phyloP scores from a whole-genome alignment of 2,329 filamentous ascomycete species.

The Pseudopyricularia javanii region DNA sequence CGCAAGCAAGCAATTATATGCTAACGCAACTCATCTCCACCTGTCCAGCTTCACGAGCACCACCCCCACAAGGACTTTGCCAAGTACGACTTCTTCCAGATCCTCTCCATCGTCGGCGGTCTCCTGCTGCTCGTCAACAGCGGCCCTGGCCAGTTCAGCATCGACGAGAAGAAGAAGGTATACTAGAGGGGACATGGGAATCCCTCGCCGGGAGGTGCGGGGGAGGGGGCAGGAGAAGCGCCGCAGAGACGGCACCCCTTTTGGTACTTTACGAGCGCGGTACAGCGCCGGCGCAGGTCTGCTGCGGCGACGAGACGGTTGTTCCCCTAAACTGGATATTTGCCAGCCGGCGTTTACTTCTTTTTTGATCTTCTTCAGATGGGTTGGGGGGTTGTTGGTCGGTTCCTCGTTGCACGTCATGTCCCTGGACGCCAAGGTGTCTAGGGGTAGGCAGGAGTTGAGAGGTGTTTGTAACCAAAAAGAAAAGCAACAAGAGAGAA shows the following conservation, averaged over 20 bases:
- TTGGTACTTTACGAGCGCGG: neutral
- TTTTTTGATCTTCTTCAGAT: neutral
- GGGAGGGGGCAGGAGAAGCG: neutral
- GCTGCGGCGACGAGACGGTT: neutral
- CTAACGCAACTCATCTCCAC: neutral
- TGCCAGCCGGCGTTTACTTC: neutral
- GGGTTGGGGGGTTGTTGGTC: too few species aligned
- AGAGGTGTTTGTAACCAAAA: neutral
- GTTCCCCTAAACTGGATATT: neutral
- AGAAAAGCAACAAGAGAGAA: neutral
- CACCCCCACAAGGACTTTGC: conserved; percentile 99
- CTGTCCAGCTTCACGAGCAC: conserved; percentile 72
- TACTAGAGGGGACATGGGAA: conserved; percentile 44
- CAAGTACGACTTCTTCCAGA: conserved; percentile 99
- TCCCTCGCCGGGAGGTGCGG: neutral
- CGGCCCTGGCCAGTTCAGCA: conserved; percentile 92
- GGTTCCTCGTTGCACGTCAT: neutral
- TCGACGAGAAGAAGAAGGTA: conserved; percentile 99
- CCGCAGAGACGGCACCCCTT: neutral
- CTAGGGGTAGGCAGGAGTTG: neutral
- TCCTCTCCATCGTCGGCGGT: conserved; percentile 93
- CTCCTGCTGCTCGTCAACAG: conserved; percentile 96
- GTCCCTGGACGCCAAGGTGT: too few species aligned
- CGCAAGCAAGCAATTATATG: neutral
- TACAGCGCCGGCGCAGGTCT: neutral